Percentiles rank a stretch among this genome's conserved stretches.
These are phyloP conservation scores for Cladosporium sp. DNA, from an alignment of 2,329 filamentous ascomycete genomes.

Conservation along the genomic window DNA sequence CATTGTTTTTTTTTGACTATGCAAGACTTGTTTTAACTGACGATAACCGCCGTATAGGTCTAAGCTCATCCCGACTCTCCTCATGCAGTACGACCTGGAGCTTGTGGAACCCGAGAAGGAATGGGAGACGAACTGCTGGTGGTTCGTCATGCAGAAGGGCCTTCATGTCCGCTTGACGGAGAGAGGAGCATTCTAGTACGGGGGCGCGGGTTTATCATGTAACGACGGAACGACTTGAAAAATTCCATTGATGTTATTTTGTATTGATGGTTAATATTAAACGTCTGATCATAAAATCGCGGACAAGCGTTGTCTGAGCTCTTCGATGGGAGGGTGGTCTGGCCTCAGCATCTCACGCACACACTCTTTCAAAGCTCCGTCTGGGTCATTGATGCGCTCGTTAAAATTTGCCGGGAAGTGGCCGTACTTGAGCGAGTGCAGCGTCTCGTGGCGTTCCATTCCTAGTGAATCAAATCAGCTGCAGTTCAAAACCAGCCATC, in stretches of 20 bases:
- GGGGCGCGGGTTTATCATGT: background rate
- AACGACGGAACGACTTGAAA: background rate
- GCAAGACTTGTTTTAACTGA: background rate
- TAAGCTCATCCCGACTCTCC: conserved; percentile 40
- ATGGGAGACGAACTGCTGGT: conserved; percentile 36
- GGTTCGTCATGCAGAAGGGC: conserved; percentile 39
- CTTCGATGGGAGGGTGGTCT: conserved; percentile 12
- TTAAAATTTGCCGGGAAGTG: conserved; percentile 52
- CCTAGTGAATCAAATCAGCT: conserved; percentile 24
- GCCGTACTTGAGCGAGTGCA: conserved; percentile 36
- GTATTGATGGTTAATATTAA: background rate
- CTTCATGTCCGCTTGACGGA: conserved; percentile 29
- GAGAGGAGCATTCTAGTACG: background rate
- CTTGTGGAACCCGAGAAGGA: conserved; percentile 36
- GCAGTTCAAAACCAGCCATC: background rate
- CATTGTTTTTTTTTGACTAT: too few relatives aligned
- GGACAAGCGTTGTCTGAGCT: conserved; percentile 5
- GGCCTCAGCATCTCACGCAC: conserved; percentile 19
- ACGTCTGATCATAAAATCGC: conserved; percentile 6
- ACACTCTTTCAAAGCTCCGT: conserved; percentile 10
- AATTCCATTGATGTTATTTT: background rate
- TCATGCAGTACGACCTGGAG: conserved; percentile 40
- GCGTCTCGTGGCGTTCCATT: conserved; percentile 44
- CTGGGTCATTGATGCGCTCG: conserved; percentile 17
- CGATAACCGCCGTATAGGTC: conserved; percentile 20